Evolutionary conservation across 768 basidiomycete genomes (phyloP), one percentile per base, ranked within the genome.

Genomic region (Tulasnella sp.): DNA sequence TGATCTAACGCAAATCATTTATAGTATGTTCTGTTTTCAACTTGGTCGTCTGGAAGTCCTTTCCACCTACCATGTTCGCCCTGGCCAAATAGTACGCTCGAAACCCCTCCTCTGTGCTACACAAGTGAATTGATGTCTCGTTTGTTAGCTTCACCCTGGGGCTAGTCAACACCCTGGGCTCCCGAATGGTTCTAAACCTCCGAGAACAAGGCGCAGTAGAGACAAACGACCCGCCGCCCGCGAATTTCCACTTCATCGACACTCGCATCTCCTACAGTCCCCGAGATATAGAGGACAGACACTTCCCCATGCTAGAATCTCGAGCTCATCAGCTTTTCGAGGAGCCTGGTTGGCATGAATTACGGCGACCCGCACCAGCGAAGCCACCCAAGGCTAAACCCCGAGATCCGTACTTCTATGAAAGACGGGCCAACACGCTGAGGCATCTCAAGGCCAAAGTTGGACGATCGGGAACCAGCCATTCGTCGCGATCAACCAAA

Each of bases 21-120:
- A 44, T 44, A 56, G 54, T 46, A 12, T 56, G 54, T 21, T 56
- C 54, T 19, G 22, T 48, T 8, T 48, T 56, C 54, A 56, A 56
- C 25, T 41, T 56, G 17, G 44, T 56, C 21, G 41, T 56, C 30
- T 56, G 54, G 54, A 56, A 27, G 29, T 56, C 27, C 27, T 29
- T 27, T 8, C 54, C 54, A 21, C 11, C 44, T 27, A 42, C 38
- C 15, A 24, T 24, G 34, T 44, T 56, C n/a, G 54, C 45, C 10
- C 24, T 44, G 24, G 54, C 54, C 17, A 56, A 56, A 56, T 56
- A 56, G 54, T 56, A 27, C 38, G 54, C 44, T 11, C n/a, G n/a
- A n/a, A 15, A n/a, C n/a, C 30, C 4, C 2, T 31, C 22, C 22
- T 4, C 0, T 5, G 19, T 21, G n/a, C n/a, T 44, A 17, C n/a